These are phyloP conservation scores for Phaeosphaeria sp. DNA, from an alignment of 2,329 filamentous ascomycete genomes.

Conservation along the genomic window DNA sequence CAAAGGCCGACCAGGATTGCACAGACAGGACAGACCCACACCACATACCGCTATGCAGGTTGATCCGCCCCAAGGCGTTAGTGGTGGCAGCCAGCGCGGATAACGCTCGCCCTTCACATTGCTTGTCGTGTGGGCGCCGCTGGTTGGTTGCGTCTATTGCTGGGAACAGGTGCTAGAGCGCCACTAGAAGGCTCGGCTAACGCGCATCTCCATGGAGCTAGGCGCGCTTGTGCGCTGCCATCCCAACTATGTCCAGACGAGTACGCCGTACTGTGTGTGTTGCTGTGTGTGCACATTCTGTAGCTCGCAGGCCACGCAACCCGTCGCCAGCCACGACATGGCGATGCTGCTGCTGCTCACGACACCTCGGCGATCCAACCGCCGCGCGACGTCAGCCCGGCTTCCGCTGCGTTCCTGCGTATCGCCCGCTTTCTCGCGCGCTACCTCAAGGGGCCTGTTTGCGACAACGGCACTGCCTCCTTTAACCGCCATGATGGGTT, in stretches of 20 bases:
- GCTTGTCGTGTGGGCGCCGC: not conserved
- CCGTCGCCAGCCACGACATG: not conserved
- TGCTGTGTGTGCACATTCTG: too few relatives aligned
- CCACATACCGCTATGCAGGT: slow-evolving; percentile 22
- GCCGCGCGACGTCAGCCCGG: not conserved
- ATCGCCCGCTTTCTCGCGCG: slow-evolving; percentile 34
- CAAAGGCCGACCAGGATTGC: slow-evolving; percentile 23
- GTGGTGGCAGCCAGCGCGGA: slow-evolving; percentile 28
- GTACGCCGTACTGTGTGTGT: too few relatives aligned
- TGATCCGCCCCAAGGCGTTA: slow-evolving; percentile 32
- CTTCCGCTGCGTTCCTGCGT: slow-evolving; percentile 22
- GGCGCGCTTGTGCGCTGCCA: not conserved
- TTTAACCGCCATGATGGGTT: slow-evolving; percentile 28
- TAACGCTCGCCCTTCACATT: slow-evolving; percentile 17
- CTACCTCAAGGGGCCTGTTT: slow-evolving; percentile 11
- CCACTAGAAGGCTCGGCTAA: not conserved
- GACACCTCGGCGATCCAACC: not conserved
- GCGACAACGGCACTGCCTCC: slow-evolving; percentile 30
- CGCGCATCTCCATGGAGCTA: not conserved
- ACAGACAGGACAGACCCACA: slow-evolving; percentile 11
- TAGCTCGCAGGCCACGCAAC: too few relatives aligned
- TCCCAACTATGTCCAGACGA: too few relatives aligned
- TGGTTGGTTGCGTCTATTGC: not conserved
- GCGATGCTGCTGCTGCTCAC: not conserved
- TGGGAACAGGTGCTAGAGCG: too few relatives aligned